phyloP scores from a whole-genome alignment of 257 asterid species.

The Fraxinus cuspidata region DNA sequence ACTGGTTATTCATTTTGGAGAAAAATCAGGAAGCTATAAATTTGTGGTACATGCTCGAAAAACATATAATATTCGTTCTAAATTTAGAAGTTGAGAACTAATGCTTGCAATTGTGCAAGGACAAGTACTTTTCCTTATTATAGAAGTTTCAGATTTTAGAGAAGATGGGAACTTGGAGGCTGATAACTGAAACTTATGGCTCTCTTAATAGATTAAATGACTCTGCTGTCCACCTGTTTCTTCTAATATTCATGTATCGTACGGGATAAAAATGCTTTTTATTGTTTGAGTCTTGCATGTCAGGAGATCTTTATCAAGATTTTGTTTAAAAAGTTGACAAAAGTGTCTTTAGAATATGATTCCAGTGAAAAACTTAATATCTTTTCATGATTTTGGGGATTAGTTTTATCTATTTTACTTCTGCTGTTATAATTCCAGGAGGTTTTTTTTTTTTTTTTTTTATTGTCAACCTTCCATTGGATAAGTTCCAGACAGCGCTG shows the following conservation, averaged over 20 bases:
- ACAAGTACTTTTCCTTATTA: background rate
- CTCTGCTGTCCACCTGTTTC: background rate
- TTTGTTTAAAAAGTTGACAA: constrained; percentile 12
- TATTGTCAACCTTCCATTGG: constrained; percentile 78
- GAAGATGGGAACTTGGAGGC: background rate
- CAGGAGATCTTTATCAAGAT: constrained; percentile 8
- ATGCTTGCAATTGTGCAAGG: background rate
- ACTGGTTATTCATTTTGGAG: background rate
- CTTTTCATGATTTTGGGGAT: background rate
- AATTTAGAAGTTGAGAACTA: background rate
- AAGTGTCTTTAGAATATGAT: constrained; percentile 4
- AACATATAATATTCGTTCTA: background rate
- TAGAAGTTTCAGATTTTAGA: background rate
- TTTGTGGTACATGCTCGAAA: background rate
- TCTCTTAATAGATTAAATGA: background rate
- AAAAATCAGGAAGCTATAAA: background rate
- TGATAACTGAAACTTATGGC: background rate
- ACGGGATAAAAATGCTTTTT: background rate
- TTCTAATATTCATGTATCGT: background rate
- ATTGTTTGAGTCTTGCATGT: background rate
- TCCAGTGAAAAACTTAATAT: background rate
- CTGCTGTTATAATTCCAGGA: constrained; percentile 9
- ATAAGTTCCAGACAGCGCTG: constrained; percentile 91
- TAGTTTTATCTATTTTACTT: constrained; percentile 18
- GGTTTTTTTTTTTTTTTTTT: background rate